Percentiles rank a stretch among this genome's conserved stretches.
phyloP scores from a whole-genome alignment of 1,284 basidiomycete species.

The Chalciporus sp. region DNA sequence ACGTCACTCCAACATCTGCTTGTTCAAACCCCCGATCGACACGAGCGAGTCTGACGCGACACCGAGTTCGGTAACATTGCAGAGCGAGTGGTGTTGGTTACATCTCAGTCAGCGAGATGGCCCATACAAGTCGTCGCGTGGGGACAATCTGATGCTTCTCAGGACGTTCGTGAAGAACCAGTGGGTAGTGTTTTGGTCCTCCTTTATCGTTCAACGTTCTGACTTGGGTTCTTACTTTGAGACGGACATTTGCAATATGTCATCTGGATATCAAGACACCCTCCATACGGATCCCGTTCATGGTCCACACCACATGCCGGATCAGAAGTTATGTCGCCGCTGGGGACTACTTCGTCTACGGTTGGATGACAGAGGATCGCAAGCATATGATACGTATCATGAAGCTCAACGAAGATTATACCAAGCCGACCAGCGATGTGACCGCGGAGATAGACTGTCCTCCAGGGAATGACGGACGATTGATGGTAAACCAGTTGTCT shows the following conservation, averaged over 20 bases:
- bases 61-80: slow-evolving; percentile 24
- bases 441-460: slow-evolving; percentile 33
- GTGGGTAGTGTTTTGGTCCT: slow-evolving; percentile 12
- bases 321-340: slow-evolving; percentile 25
- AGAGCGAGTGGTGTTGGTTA: slow-evolving; percentile 33
- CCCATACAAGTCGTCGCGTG: slow-evolving; percentile 35
- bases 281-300: slow-evolving; percentile 31
- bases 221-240: background rate
- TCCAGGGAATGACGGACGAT: slow-evolving; percentile 25
- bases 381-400: slow-evolving; percentile 33
- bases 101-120: slow-evolving; percentile 22
- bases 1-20: slow-evolving; percentile 34
- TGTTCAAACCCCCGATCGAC: slow-evolving; percentile 23
- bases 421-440: slow-evolving; percentile 22
- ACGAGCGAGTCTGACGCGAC: background rate
- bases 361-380: slow-evolving; percentile 35
- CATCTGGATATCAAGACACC: slow-evolving; percentile 30
- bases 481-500: slow-evolving; percentile 22
- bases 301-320: slow-evolving; percentile 22
- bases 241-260: slow-evolving; percentile 31
- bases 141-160: slow-evolving; percentile 31
- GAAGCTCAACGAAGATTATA: slow-evolving; percentile 30
- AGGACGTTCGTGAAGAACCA: slow-evolving; percentile 32
- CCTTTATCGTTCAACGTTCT: background rate
- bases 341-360: slow-evolving; percentile 33